phyloP scores from a whole-genome alignment of 2,329 filamentous ascomycete species.

The Fusarium haematococcum region DNA sequence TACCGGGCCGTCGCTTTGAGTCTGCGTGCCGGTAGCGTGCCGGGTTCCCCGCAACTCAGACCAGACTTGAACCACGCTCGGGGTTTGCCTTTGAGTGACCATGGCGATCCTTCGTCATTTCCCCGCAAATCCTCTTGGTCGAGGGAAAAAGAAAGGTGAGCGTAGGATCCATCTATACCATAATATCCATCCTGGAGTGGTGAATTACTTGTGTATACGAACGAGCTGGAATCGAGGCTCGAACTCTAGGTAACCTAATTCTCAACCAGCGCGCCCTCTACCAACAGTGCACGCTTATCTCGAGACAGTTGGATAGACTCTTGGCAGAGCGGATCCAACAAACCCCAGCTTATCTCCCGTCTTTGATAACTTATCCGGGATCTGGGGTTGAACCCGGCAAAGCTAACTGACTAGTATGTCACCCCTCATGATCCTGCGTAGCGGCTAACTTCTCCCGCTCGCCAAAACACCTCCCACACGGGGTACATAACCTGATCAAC shows the following conservation, averaged over 20 bases:
- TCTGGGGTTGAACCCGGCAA: neutral
- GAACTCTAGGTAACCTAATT: neutral
- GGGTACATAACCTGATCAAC: conserved; percentile 6
- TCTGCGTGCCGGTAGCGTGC: conserved; percentile 1
- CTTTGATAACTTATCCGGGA: neutral
- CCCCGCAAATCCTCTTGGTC: conserved; percentile 2
- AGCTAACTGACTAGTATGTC: neutral
- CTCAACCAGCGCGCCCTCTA: neutral
- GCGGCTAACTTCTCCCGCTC: neutral
- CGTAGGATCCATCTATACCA: neutral
- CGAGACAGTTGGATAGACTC: neutral
- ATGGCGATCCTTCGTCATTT: neutral
- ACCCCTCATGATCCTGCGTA: neutral
- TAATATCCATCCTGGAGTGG: neutral
- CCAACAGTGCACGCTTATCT: neutral
- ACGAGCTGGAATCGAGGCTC: neutral
- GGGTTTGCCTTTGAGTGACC: neutral
- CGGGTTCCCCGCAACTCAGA: neutral
- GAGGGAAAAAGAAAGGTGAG: neutral
- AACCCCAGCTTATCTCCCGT: neutral
- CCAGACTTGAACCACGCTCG: neutral
- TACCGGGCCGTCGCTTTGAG: neutral
- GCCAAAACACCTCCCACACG: neutral
- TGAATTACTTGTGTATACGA: neutral
- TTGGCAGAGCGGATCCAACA: neutral